These are phyloP conservation scores for Microdochium trichocladiopsis DNA, from an alignment of 2,329 filamentous ascomycete species.

Conservation along the genomic window DNA sequence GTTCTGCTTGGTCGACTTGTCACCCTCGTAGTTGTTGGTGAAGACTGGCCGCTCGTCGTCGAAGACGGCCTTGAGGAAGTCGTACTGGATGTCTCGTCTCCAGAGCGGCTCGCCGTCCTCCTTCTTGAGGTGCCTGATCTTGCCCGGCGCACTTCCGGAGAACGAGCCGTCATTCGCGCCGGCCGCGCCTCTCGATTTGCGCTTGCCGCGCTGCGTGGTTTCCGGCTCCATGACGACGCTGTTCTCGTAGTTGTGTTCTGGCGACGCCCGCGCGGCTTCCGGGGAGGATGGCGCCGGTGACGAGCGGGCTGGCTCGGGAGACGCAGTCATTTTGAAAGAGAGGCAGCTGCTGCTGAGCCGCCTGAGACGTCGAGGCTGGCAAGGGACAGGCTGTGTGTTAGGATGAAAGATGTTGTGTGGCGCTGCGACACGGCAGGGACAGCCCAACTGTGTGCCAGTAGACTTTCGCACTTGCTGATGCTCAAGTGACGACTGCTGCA, in stretches of 20 bases:
- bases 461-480: background rate
- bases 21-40: slow-evolving; percentile 75
- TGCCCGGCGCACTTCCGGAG: slow-evolving; percentile 36
- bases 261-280: background rate
- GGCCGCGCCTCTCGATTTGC: slow-evolving; percentile 14
- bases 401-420: background rate
- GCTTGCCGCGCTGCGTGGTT: slow-evolving; percentile 9
- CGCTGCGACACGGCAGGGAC: background rate
- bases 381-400: background rate
- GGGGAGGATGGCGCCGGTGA: background rate
- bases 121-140: slow-evolving; percentile 81
- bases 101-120: slow-evolving; percentile 82
- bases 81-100: slow-evolving; percentile 83
- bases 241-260: slow-evolving; percentile 11
- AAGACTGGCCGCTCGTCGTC: slow-evolving; percentile 71
- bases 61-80: slow-evolving; percentile 76
- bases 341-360: background rate
- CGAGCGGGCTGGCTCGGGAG: background rate
- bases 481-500: background rate
- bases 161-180: slow-evolving; percentile 9
- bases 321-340: background rate
- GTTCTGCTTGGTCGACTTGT: slow-evolving; percentile 54
- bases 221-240: slow-evolving; percentile 1
- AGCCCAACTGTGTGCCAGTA: background rate
- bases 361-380: background rate